Base-by-base conservation (phyloP, 208 protist genomes). In the Trypanosomatidae sp. region DNA sequence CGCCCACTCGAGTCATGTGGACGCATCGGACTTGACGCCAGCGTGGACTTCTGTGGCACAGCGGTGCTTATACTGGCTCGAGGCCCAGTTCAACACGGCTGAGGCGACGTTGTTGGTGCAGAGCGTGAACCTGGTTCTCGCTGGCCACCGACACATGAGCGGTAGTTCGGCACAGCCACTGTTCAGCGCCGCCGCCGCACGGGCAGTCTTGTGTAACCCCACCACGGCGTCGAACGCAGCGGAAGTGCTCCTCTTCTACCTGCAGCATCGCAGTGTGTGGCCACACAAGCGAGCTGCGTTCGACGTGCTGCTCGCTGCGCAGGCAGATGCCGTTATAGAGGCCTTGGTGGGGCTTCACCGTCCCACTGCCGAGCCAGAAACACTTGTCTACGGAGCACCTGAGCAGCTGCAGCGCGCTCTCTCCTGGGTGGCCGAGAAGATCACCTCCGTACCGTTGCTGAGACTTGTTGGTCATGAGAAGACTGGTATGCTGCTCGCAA, bases 1-100 rank as follows among this genome's bases (percentile, higher is more conserved):
- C 28, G 58, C 30, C 28, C n/a, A 66, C 25, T 30, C 41, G 10
- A 30, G 41, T 66, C 41, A 10, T 50, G 62, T 10, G 3, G 30
- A n/a, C 25, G 62, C n/a, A 33, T n/a, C 41, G 9, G 62, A 28
- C 10, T 19, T 33, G 62, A 50, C 62, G 25, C 43, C n/a, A 9
- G 39, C 68, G 55, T 72, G 68, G 68, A 25, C 52, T 22, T 53
- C 52, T 0, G 66, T 64, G 12, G 76, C 70, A 25, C 70, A 68
- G 55, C 58, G 50, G 17, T 80, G 65, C 59, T 47, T 75, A 0
- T 80, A 80, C 65, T 80, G 76, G 76, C 47, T 80, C 6, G 76
- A 80, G 52, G 50, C 43, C 46, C 62, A 75, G 49, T 33, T 80
- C 10, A 80, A 80, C 58, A 80, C 76, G 12, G 60, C 60, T 15